A percentile compares a stretch with the other conserved stretches of the same genome.
Evolutionary conservation across 1,284 basidiomycete species (phyloP).

Genomic region (Xerocomus amazonicus): DNA sequence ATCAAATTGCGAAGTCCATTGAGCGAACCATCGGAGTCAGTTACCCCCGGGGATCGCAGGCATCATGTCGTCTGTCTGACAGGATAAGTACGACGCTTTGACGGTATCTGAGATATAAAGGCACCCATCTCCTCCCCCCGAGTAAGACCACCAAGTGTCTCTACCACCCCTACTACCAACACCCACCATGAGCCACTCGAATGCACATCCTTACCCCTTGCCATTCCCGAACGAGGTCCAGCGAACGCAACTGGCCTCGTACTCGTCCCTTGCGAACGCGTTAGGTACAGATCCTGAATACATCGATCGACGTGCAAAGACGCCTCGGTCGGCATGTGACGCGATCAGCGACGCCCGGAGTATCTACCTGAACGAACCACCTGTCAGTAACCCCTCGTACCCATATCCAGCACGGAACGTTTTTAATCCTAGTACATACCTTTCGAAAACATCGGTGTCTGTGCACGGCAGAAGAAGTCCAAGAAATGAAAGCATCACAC

Average conservation of each 20-base stretch:
- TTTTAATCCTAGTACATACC: conserved; percentile 21
- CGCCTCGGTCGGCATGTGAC: conserved; percentile 1
- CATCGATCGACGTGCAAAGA: conserved; percentile 1
- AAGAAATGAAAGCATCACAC: neutral
- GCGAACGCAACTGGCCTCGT: conserved; percentile 15
- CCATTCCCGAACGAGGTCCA: conserved; percentile 23
- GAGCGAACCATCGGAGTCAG: conserved; percentile 1
- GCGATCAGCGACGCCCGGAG: conserved; percentile 4
- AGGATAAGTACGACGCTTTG: conserved; percentile 17
- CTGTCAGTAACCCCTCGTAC: conserved; percentile 22
- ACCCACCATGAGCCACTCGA: conserved; percentile 11
- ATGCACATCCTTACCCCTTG: conserved; percentile 16
- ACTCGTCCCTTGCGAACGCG: conserved; percentile 26
- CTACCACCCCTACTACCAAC: neutral
- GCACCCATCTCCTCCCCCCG: conserved; percentile 1
- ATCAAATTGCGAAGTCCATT: neutral
- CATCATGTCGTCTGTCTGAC: conserved; percentile 3
- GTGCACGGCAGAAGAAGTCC: conserved; percentile 6
- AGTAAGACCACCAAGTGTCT: conserved; percentile 1
- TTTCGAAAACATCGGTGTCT: conserved; percentile 4
- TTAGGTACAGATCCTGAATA: conserved; percentile 14
- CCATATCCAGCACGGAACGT: conserved; percentile 31
- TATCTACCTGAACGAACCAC: conserved; percentile 18
- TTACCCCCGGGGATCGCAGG: conserved; percentile 1
- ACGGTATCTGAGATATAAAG: conserved; percentile 21